Base-by-base conservation (phyloP, 495 filamentous ascomycete genomes). In the Neurospora sp. region DNA sequence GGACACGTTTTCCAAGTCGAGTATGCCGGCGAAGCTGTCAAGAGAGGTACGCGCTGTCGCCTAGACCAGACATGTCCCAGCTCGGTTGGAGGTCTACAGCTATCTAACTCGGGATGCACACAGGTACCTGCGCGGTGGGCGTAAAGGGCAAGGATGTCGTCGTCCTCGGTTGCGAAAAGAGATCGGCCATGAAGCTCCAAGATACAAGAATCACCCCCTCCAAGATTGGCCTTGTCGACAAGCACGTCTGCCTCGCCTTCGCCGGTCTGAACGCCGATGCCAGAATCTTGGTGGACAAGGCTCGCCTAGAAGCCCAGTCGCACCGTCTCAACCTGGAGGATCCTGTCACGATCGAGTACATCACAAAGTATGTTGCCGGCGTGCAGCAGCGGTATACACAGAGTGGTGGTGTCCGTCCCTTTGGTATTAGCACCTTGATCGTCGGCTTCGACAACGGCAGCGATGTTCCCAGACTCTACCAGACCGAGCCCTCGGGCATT, bases 1-100 rank as follows among this genome's bases (percentile, higher is more conserved):
- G 96, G 96, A 83, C 96, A 99, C 85, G 95, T 99, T 77, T 98
- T 99, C 87, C 96, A 99, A 83, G 96, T 99, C 78, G 96, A 99
- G 87, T 99, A 99, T 88, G 96, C 96, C 72, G 92, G 97, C 74
- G 96, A 99, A 87, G 96, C 96, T 71, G 96, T 99, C 73, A 99
- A 99, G 85, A 85, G 96, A 93, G 96, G 94, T 96, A 87, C 39
- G 75, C 71, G 41, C 44, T 48, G 18, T 31, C 37, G 53, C 22
- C 69, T 41, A 31, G 20, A 39, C 68, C 31, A 40, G 71, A 9
- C 48, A 20, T 46, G 18, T 16, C 44, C 38, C 66, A 48, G 69
- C 37, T 69, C 53, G 20, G 46, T 39, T 11, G 40, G 44, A 70
- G 40, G n/a, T 8, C 22, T 35, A 66, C 14, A 9, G 3, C 7